Base-by-base conservation (phyloP, 2,329 filamentous ascomycete species). In the Diaporthe amygdali region DNA sequence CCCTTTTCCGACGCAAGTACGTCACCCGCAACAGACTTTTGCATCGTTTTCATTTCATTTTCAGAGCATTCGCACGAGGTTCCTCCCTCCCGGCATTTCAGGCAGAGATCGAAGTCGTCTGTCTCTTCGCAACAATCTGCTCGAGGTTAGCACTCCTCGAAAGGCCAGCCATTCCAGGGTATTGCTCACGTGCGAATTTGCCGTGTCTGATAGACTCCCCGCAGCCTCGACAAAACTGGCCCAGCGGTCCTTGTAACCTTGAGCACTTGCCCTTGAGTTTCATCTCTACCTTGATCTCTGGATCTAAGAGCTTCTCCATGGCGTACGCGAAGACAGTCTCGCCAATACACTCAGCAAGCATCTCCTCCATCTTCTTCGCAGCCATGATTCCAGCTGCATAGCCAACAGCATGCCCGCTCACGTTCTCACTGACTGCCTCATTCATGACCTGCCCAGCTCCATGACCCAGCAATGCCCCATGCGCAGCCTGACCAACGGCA, bases 301-400 rank as follows among this genome's bases (percentile, higher is more conserved):
- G 71, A 6, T 72, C 71, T 41, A 72, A 25, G n/a, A 72, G 44
- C 59, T 70, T 72, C 6, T 72, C 71, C 67, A 72, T 72, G 37
- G 71, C 71, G 17, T 70, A 72, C 2, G 59, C 71, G 22, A 70
- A 72, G 14, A 72, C 51, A 9, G 51, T 63, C 71, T 72, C 71
- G 27, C 71, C 71, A n/a, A 70, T 55, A 30, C 67, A 70, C 39
- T 72, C 71, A 15, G 54, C 71, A 7, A 72, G 67, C 22, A 70
- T 41, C 9, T 72, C 71, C 68, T 72, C 71, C 71, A 72, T 72
- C 59, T 72, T 72, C 67, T 72, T 72, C 5, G 71, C 71, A 25
- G 71, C 71, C 49, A 56, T 64, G 1, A 72, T 64, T 0, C 71
- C 71, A 5, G 61, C 71, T 22, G 71, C 71, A 22, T 72, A 72